phyloP scores from a whole-genome alignment of 2,329 filamentous ascomycete genomes.

The Claviceps sp. region DNA sequence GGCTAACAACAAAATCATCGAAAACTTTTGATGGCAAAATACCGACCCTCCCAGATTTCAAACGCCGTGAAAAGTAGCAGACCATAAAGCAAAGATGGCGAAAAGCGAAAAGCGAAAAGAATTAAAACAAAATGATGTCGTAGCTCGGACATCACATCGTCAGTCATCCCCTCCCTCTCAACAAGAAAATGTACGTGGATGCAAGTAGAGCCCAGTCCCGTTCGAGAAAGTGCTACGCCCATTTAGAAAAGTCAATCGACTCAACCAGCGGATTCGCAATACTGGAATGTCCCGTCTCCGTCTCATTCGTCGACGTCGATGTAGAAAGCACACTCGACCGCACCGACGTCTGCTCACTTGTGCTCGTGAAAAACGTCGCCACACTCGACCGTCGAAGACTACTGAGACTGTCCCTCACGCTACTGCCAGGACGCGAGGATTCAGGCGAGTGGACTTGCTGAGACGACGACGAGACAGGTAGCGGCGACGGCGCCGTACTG shows the following conservation, averaged over 20 bases:
- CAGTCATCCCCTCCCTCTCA: neutral
- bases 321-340: slow-evolving; percentile 44
- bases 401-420: slow-evolving; percentile 45
- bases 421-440: slow-evolving; percentile 9
- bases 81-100: neutral
- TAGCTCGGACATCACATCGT: neutral
- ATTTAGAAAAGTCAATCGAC: slow-evolving; percentile 26
- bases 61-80: slow-evolving; percentile 1
- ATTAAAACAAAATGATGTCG: neutral
- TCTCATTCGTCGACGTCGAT: slow-evolving; percentile 39
- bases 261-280: slow-evolving; percentile 20
- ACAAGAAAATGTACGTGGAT: neutral
- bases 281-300: slow-evolving; percentile 29
- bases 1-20: neutral
- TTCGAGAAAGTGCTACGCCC: slow-evolving; percentile 14
- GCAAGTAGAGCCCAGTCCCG: neutral
- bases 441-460: slow-evolving; percentile 8
- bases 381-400: slow-evolving; percentile 50
- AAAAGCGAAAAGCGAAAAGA: neutral
- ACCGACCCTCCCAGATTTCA: neutral
- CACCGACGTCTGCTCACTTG: slow-evolving; percentile 43
- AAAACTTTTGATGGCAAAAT: slow-evolving; percentile 3
- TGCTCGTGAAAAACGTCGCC: slow-evolving; percentile 48
- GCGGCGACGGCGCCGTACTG: slow-evolving; percentile 14
- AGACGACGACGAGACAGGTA: slow-evolving; percentile 15